Conservation (phyloP, 2,329 filamentous ascomycete species). For the Sarocladiaceae sp. region DNA sequence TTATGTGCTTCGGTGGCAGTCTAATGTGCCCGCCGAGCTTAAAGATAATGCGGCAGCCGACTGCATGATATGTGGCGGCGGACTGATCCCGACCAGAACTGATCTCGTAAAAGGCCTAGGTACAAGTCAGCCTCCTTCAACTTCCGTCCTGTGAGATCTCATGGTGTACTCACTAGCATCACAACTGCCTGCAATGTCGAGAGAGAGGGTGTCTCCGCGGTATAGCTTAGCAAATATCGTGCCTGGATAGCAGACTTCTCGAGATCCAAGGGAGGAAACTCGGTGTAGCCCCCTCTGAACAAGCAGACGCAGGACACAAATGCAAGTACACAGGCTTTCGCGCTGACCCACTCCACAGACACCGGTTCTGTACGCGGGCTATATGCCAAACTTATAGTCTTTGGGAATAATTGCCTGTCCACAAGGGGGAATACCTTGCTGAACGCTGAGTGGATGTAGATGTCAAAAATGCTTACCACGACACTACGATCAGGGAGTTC, state of each 20-base stretch:
- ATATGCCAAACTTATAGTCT: constrained; percentile 38
- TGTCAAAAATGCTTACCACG: constrained; percentile 14
- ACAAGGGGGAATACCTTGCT: constrained; percentile 38
- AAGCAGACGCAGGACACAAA: constrained; percentile 34
- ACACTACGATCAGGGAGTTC: neutral
- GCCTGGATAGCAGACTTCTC: constrained; percentile 14
- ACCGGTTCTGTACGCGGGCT: constrained; percentile 13
- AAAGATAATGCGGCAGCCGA: constrained; percentile 37
- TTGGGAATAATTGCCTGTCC: constrained; percentile 34
- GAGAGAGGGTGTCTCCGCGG: constrained; percentile 31
- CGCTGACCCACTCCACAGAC: constrained; percentile 19
- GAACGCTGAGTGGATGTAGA: constrained; percentile 22
- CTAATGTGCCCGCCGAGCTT: constrained; percentile 36
- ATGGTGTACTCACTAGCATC: constrained; percentile 35
- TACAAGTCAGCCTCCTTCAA: neutral
- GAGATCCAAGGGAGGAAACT: neutral
- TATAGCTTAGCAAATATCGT: constrained; percentile 29
- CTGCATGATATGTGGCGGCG: constrained; percentile 30
- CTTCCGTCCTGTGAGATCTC: neutral
- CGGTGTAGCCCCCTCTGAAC: constrained; percentile 13
- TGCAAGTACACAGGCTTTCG: constrained; percentile 38
- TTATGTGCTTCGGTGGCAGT: neutral
- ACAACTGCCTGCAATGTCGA: constrained; percentile 33
- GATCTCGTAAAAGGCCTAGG: neutral
- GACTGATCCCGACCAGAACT: constrained; percentile 22